Evolutionary conservation across 768 basidiomycete species (phyloP).

Genomic region (Peribolospora kevripleyi): DNA sequence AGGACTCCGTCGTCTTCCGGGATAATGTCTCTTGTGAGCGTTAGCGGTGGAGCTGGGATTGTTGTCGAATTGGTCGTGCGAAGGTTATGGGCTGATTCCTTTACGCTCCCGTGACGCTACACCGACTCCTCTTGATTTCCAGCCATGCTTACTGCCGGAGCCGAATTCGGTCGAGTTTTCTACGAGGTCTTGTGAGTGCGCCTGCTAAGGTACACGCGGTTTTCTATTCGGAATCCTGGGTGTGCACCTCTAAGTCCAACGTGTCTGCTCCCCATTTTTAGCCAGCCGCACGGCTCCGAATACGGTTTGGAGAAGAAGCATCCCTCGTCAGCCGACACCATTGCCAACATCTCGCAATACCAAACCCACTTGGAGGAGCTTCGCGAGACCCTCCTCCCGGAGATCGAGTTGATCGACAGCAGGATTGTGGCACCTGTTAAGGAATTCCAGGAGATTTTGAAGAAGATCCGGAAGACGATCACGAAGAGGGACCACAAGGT

Average conservation of each 20-base stretch:
- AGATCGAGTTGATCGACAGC: slow-evolving; percentile 79
- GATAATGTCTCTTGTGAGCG: slow-evolving; percentile 50
- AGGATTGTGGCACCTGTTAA: slow-evolving; percentile 64
- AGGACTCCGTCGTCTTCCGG: slow-evolving; percentile 68
- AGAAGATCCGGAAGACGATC: slow-evolving; percentile 74
- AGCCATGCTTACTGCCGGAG: slow-evolving; percentile 21
- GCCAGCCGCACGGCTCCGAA: slow-evolving; percentile 25
- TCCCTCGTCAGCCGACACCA: slow-evolving; percentile 50
- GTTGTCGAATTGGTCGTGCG: slow-evolving; percentile 17
- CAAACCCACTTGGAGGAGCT: slow-evolving; percentile 59
- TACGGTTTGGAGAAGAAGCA: slow-evolving; percentile 54
- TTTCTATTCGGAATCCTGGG: no score
- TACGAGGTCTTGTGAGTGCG: slow-evolving; percentile 16
- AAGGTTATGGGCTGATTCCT: no score
- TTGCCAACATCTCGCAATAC: slow-evolving; percentile 51
- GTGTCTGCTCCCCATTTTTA: slow-evolving; percentile 4
- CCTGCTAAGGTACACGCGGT: background rate
- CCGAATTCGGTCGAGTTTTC: slow-evolving; percentile 20
- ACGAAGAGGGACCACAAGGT: slow-evolving; percentile 95
- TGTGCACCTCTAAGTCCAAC: no score
- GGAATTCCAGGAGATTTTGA: slow-evolving; percentile 66
- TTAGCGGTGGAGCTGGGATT: background rate
- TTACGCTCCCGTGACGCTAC: no score
- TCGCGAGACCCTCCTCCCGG: slow-evolving; percentile 49
- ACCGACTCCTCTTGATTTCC: background rate